Conservation (phyloP, 2,329 filamentous ascomycete species). For the Lachnellula cervina region DNA sequence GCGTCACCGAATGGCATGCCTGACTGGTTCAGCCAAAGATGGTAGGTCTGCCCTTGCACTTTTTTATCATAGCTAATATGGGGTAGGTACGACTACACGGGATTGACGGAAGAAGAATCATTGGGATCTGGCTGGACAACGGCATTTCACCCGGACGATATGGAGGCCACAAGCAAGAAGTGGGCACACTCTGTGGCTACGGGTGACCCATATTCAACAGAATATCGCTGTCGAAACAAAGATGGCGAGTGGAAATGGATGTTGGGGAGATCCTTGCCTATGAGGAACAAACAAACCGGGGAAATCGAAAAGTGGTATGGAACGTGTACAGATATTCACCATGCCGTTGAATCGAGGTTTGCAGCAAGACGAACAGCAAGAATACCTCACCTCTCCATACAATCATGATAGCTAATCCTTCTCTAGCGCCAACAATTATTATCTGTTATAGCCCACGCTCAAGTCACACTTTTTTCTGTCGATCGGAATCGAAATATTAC, state of each 20-base stretch:
- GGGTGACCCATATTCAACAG: conserved; percentile 63
- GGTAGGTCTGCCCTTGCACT: conserved; percentile 35
- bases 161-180: conserved; percentile 46
- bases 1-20: conserved; percentile 59
- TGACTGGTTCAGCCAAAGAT: conserved; percentile 73
- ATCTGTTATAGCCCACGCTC: conserved; percentile 68
- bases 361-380: conserved; percentile 54
- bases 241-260: conserved; percentile 76
- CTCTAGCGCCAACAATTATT: conserved; percentile 57
- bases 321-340: conserved; percentile 75
- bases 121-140: conserved; percentile 57
- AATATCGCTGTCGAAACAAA: conserved; percentile 64
- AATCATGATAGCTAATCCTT: conserved; percentile 1
- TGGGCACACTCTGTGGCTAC: conserved; percentile 63
- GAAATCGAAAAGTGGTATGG: conserved; percentile 76
- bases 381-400: not conserved
- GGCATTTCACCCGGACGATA: conserved; percentile 67
- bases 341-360: conserved; percentile 64
- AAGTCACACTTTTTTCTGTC: conserved; percentile 71
- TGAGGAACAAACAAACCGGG: conserved; percentile 60
- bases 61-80: not conserved
- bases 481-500: conserved; percentile 57
- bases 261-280: conserved; percentile 65
- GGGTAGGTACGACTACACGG: conserved; percentile 64
- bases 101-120: conserved; percentile 57